These are phyloP conservation scores for Debaryomycetaceae sp. DNA, from an alignment of 1,139 yeast species.

Conservation along the genomic window DNA sequence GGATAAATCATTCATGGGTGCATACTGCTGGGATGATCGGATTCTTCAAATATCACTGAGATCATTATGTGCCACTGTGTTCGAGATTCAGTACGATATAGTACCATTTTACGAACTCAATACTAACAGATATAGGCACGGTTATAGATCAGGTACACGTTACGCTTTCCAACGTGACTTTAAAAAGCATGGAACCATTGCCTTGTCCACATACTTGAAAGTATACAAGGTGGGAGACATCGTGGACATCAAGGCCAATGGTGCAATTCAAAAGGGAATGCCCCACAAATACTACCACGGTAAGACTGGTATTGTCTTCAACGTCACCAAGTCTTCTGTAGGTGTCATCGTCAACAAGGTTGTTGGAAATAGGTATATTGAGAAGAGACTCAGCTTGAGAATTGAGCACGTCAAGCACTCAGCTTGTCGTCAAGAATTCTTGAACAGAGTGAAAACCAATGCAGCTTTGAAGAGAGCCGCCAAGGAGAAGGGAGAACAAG, in stretches of 20 bases:
- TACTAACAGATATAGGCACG: constrained; percentile 49
- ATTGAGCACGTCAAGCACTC: constrained; percentile 99
- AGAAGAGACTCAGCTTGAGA: constrained; percentile 98
- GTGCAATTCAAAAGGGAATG: constrained; percentile 99
- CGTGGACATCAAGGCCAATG: constrained; percentile 99
- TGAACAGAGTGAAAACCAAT: constrained; percentile 96
- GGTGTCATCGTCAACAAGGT: constrained; percentile 98
- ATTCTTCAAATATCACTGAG: too few relatives aligned
- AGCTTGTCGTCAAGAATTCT: constrained; percentile 98
- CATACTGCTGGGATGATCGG: too few relatives aligned
- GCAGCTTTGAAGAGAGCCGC: constrained; percentile 94
- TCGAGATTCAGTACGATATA: too few relatives aligned
- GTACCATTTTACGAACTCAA: not conserved
- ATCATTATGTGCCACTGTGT: too few relatives aligned
- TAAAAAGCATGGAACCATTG: constrained; percentile 94
- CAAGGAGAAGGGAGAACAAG: constrained; percentile 88
- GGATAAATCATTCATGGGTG: too few relatives aligned
- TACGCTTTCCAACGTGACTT: constrained; percentile 99
- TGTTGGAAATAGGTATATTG: constrained; percentile 98
- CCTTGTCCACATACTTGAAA: constrained; percentile 95
- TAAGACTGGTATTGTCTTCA: constrained; percentile 98
- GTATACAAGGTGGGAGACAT: constrained; percentile 98
- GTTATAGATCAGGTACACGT: constrained; percentile 99
- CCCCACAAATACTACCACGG: constrained; percentile 99
- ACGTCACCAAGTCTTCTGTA: constrained; percentile 96